phyloP scores from a whole-genome alignment of 495 filamentous ascomycete species.

The Trichoderma erinaceum region DNA sequence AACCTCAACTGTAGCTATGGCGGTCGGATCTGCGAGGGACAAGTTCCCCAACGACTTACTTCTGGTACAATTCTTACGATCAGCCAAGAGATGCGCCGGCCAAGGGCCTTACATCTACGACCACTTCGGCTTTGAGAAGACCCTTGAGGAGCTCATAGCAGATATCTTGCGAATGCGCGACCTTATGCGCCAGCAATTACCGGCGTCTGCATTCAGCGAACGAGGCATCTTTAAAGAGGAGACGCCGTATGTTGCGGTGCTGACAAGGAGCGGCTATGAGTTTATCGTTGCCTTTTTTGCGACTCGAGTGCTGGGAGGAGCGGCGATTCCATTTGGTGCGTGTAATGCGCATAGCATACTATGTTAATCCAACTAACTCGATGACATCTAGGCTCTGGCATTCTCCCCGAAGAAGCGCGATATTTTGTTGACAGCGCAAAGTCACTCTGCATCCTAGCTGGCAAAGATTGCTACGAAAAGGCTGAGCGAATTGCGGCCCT shows the following conservation, averaged over 20 bases:
- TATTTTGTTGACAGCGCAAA: not conserved
- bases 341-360: not conserved
- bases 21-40: not conserved
- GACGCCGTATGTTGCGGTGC: not conserved
- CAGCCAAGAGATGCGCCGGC: slow-evolving; percentile 1
- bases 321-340: slow-evolving; percentile 4
- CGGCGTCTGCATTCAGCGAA: not conserved
- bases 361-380: not conserved
- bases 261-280: slow-evolving; percentile 12
- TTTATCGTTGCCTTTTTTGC: slow-evolving; percentile 8
- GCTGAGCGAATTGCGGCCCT: not conserved
- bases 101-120: not conserved
- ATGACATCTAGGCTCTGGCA: not conserved
- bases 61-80: not conserved
- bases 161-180: slow-evolving; percentile 6
- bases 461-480: not conserved
- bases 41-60: not conserved
- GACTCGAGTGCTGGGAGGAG: slow-evolving; percentile 1
- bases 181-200: slow-evolving; percentile 5
- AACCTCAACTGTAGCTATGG: not conserved
- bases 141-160: not conserved
- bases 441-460: not conserved
- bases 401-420: slow-evolving; percentile 1
- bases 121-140: not conserved
- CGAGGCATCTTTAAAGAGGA: not conserved